Conservation (phyloP, 2,329 filamentous ascomycete genomes). For the Plectosphaerella cucumerina region DNA sequence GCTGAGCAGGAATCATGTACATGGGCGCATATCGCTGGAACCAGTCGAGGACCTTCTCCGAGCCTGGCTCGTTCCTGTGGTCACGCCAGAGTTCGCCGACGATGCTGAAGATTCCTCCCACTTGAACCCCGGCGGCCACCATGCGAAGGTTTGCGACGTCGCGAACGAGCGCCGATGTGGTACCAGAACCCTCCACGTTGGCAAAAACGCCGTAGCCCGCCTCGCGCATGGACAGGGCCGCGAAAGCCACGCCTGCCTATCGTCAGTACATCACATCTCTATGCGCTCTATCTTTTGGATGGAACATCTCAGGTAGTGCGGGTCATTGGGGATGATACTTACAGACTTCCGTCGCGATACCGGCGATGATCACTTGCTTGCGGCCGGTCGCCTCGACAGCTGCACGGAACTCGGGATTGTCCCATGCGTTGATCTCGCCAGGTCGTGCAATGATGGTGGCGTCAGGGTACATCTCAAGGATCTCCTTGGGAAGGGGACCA, state of each 20-base stretch:
- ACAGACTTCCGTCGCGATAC: constrained; percentile 60
- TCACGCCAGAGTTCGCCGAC: constrained; percentile 54
- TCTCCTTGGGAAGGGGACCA: constrained; percentile 54
- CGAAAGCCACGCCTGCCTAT: constrained; percentile 49
- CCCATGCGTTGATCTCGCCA: constrained; percentile 61
- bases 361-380: constrained; percentile 57
- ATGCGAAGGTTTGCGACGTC: constrained; percentile 54
- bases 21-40: background rate
- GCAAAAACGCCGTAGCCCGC: constrained; percentile 59
- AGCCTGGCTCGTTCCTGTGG: background rate
- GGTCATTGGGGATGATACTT: constrained; percentile 2
- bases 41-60: background rate
- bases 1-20: too few relatives aligned
- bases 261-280: background rate
- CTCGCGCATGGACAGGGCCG: constrained; percentile 53
- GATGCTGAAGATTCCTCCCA: constrained; percentile 44
- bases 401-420: constrained; percentile 53
- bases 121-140: constrained; percentile 51
- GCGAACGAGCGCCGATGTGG: constrained; percentile 44
- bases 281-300: background rate
- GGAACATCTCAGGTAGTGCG: background rate
- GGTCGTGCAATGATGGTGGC: constrained; percentile 53
- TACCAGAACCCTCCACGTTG: constrained; percentile 55
- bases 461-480: constrained; percentile 51
- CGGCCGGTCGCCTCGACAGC: constrained; percentile 53